Conservation (phyloP, 2,329 filamentous ascomycete genomes). For the Trichoderma sp. region DNA sequence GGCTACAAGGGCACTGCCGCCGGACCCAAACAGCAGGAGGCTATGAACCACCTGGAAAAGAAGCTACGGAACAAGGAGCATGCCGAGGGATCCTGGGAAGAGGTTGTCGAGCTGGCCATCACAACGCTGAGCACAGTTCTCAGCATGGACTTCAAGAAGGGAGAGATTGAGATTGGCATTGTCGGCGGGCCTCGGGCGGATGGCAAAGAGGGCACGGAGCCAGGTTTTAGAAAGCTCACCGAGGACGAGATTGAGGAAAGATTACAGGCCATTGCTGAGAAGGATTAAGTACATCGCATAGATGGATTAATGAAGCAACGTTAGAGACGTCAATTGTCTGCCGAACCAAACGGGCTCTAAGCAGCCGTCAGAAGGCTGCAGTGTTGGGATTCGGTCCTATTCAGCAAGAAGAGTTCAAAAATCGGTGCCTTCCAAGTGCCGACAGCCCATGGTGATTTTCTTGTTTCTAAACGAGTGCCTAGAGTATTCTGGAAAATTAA, state of each 20-base stretch:
- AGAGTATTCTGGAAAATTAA: not conserved
- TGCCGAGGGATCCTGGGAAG: conserved; percentile 90
- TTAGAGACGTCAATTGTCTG: not conserved
- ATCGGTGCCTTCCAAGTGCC: not conserved
- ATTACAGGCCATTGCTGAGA: conserved; percentile 96
- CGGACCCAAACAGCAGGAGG: conserved; percentile 97
- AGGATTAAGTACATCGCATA: conserved; percentile 67
- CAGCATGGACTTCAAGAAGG: conserved; percentile 99
- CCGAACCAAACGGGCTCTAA: not conserved
- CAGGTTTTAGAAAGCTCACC: conserved; percentile 81
- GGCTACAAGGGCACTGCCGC: conserved; percentile 98
- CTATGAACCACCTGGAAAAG: conserved; percentile 97
- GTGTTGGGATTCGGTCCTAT: not conserved
- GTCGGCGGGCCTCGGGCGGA: conserved; percentile 83
- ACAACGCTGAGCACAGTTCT: conserved; percentile 92
- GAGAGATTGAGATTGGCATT: conserved; percentile 96
- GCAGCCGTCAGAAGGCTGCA: not conserved
- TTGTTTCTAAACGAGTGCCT: not conserved
- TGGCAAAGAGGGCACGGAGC: conserved; percentile 77
- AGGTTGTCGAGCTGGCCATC: conserved; percentile 96
- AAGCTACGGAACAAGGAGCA: conserved; percentile 99
- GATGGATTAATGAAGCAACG: conserved; percentile 24
- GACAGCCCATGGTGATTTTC: not conserved
- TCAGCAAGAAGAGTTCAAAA: not conserved
- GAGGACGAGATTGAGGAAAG: conserved; percentile 98